Percentiles rank a stretch among this genome's conserved stretches.
Conservation (phyloP, 73 alveolate genomes). For the Tetrahymena thermophila region DNA sequence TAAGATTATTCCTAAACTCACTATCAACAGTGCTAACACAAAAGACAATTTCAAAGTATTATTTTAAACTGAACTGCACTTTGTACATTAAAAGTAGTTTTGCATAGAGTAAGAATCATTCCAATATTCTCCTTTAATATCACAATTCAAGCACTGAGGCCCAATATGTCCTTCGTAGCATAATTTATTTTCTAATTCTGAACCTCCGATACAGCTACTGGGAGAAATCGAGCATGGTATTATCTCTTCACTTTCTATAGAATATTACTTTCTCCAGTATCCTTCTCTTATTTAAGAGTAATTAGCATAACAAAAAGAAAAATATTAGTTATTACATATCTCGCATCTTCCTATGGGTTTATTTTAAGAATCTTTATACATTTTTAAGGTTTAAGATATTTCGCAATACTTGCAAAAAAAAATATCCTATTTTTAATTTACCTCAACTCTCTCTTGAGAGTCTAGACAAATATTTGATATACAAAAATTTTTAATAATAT, state of each 20-base stretch:
- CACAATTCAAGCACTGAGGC: background rate
- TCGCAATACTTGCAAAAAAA: background rate
- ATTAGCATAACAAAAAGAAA: background rate
- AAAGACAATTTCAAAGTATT: background rate
- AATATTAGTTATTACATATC: background rate
- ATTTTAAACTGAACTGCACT: background rate
- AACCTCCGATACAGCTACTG: background rate
- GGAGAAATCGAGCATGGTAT: background rate
- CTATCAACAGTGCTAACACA: background rate
- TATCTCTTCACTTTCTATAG: background rate
- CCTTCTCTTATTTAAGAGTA: background rate
- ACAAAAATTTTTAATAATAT: no score
- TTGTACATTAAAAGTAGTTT: background rate
- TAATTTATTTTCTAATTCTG: background rate
- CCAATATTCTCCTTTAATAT: background rate
- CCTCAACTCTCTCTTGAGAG: background rate
- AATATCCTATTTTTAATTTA: background rate
- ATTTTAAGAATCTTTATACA: background rate
- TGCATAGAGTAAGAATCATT: background rate
- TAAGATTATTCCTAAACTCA: background rate
- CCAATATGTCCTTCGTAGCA: background rate
- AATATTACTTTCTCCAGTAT: background rate
- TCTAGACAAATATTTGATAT: background rate
- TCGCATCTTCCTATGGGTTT: background rate
- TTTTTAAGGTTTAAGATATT: background rate